Evolutionary conservation across 2,329 filamentous ascomycete genomes (phyloP).

Genomic region (Lachnellula occidentalis): DNA sequence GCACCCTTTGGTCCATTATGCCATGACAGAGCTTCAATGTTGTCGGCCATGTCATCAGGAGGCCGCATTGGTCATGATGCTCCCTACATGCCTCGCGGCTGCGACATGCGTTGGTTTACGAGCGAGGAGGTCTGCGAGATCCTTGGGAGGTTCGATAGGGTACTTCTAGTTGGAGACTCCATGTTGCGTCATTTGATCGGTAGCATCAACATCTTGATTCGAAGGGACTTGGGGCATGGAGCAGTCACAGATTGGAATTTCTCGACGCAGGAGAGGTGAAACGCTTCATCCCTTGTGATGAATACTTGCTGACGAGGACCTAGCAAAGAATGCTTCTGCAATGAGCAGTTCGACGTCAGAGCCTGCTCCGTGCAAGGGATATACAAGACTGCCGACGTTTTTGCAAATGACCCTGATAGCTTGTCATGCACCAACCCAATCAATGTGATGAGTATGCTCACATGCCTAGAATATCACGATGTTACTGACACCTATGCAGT

Average conservation of each 20-base stretch:
- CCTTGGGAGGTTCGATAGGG: conserved; percentile 40
- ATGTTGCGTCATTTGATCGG: conserved; percentile 45
- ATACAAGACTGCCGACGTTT: conserved; percentile 41
- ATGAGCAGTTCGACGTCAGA: conserved; percentile 44
- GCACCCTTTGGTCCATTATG: conserved; percentile 34
- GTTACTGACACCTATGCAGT: conserved; percentile 26
- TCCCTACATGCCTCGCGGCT: conserved; percentile 40
- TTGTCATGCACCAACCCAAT: conserved; percentile 36
- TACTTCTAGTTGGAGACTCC: conserved; percentile 43
- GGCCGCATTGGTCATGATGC: conserved; percentile 41
- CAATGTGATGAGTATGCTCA: conserved; percentile 28
- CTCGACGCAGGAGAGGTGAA: conserved; percentile 34
- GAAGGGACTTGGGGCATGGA: conserved; percentile 43
- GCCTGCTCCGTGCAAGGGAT: conserved; percentile 45
- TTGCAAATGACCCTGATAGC: conserved; percentile 37
- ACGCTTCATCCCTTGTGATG: neutral
- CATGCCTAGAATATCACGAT: neutral
- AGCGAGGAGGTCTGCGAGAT: conserved; percentile 42
- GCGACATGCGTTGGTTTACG: conserved; percentile 43
- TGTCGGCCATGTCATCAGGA: conserved; percentile 34
- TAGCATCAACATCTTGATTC: conserved; percentile 40
- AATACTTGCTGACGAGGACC: neutral
- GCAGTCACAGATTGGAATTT: conserved; percentile 47
- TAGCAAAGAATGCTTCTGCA: conserved; percentile 41
- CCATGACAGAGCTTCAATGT: conserved; percentile 31